A percentile compares a stretch with the other conserved stretches of the same genome.
phyloP scores from a whole-genome alignment of 495 filamentous ascomycete genomes.

The Talaromyces proteolyticus region DNA sequence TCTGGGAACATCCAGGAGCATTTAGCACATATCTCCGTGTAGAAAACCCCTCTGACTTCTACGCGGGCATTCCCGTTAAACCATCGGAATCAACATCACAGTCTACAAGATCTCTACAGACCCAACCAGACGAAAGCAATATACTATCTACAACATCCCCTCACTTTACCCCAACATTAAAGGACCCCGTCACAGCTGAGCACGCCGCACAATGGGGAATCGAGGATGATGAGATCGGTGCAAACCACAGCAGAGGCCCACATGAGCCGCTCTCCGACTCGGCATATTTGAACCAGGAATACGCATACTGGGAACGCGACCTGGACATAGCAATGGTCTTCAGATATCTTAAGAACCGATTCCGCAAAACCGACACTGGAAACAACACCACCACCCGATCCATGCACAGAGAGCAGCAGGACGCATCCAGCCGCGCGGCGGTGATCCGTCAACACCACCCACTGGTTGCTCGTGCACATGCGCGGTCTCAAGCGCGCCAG shows the following conservation, averaged over 20 bases:
- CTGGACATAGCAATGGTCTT: constrained; percentile 86
- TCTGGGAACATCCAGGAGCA: constrained; percentile 74
- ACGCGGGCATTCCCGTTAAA: constrained; percentile 46
- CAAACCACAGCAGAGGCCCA: constrained; percentile 7
- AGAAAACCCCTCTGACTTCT: constrained; percentile 26
- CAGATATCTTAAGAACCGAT: constrained; percentile 73
- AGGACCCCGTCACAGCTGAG: constrained; percentile 24
- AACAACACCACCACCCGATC: constrained; percentile 23
- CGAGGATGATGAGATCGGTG: constrained; percentile 48
- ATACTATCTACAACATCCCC: constrained; percentile 27
- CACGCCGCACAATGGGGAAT: constrained; percentile 64
- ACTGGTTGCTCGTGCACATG: constrained; percentile 56
- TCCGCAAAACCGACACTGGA: constrained; percentile 40
- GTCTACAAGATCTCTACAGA: constrained; percentile 14
- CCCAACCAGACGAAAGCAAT: constrained; percentile 9
- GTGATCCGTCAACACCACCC: constrained; percentile 83
- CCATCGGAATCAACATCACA: constrained; percentile 11
- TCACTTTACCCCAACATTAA: constrained; percentile 42
- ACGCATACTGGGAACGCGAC: constrained; percentile 84
- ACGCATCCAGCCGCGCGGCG: constrained; percentile 70
- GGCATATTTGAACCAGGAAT: constrained; percentile 31
- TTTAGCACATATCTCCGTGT: constrained; percentile 67
- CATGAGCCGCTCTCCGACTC: constrained; percentile 27
- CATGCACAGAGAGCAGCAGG: constrained; percentile 41
- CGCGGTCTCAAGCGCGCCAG: constrained; percentile 42